Conservation (phyloP, 208 protist species). For the Naegleria lovaniensis region DNA sequence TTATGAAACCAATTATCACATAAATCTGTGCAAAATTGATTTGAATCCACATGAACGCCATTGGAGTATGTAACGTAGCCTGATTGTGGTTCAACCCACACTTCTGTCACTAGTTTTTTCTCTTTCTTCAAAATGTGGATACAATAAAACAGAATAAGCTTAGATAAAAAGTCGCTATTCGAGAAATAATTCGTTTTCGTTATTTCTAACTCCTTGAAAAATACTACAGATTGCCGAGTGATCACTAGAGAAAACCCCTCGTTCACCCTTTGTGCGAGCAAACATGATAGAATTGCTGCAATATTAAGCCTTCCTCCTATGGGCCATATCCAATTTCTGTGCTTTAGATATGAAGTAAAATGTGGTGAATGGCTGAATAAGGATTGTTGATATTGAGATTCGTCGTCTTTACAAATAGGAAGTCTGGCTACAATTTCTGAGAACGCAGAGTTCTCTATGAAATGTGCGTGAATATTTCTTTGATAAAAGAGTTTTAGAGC, state of each 20-base stretch:
- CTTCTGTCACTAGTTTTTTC: background rate
- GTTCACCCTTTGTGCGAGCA: background rate
- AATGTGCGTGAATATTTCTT: background rate
- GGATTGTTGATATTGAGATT: background rate
- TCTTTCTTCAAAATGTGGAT: background rate
- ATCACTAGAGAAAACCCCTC: background rate
- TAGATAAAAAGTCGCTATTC: background rate
- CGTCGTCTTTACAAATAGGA: background rate
- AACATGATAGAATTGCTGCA: background rate
- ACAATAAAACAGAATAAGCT: background rate
- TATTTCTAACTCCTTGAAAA: background rate
- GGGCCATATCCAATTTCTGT: conserved; percentile 6
- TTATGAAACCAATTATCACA: background rate
- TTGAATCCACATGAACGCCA: background rate
- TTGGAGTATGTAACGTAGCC: background rate
- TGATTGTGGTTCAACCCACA: conserved; percentile 15
- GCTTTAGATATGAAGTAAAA: background rate
- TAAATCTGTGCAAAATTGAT: background rate
- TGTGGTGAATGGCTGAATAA: background rate
- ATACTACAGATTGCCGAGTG: background rate
- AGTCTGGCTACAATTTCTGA: background rate
- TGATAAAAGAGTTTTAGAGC: background rate
- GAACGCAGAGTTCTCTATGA: background rate
- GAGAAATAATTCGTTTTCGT: background rate
- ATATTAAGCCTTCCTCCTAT: background rate